A percentile compares a stretch with the other conserved stretches of the same genome.
These are phyloP conservation scores for Emergomyces pasteurianus DNA, from an alignment of 2,329 filamentous ascomycete genomes.

Conservation along the genomic window DNA sequence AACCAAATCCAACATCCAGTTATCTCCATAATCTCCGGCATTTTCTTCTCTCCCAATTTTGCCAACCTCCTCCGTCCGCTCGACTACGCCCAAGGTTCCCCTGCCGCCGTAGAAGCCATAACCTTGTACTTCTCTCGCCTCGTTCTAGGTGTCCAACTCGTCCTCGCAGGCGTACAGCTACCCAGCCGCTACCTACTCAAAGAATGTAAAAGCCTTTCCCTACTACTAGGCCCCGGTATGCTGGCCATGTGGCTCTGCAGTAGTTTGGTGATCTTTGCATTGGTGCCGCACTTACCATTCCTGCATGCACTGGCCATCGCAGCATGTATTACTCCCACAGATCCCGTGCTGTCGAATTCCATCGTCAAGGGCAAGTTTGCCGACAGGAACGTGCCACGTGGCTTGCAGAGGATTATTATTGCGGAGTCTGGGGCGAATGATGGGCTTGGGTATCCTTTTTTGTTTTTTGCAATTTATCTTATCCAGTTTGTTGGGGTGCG, in stretches of 20 bases:
- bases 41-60: slow-evolving; percentile 66
- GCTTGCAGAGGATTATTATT: slow-evolving; percentile 67
- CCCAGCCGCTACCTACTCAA: slow-evolving; percentile 67
- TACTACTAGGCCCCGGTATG: slow-evolving; percentile 78
- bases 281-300: slow-evolving; percentile 60
- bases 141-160: slow-evolving; percentile 80
- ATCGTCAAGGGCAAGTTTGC: slow-evolving; percentile 93
- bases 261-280: slow-evolving; percentile 63
- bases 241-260: slow-evolving; percentile 73
- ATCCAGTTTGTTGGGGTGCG: slow-evolving; percentile 60
- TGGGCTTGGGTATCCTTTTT: slow-evolving; percentile 76
- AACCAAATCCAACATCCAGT: slow-evolving; percentile 41
- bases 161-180: slow-evolving; percentile 77
- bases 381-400: slow-evolving; percentile 74
- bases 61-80: slow-evolving; percentile 63
- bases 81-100: slow-evolving; percentile 54
- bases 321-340: slow-evolving; percentile 83
- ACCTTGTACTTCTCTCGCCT: slow-evolving; percentile 78
- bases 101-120: slow-evolving; percentile 53
- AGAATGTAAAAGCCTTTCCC: slow-evolving; percentile 63
- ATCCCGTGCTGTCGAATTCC: slow-evolving; percentile 75
- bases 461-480: slow-evolving; percentile 74
- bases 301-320: slow-evolving; percentile 69
- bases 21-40: slow-evolving; percentile 68
- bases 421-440: slow-evolving; percentile 83